These are phyloP conservation scores for Trichocomaceae sp. DNA, from an alignment of 2,329 filamentous ascomycete genomes.

Conservation along the genomic window DNA sequence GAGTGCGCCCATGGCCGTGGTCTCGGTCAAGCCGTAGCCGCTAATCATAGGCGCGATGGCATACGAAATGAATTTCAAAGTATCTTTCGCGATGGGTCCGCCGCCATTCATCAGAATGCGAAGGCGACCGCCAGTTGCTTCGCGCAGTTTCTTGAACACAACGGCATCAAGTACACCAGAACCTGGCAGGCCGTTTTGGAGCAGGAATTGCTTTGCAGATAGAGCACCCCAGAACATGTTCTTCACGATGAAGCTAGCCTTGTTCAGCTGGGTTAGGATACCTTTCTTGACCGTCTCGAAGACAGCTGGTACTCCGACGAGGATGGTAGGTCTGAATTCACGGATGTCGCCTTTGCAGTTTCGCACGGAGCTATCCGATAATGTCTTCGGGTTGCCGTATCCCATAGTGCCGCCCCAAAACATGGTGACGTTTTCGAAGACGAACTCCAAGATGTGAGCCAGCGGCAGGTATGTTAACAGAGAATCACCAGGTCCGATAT, in stretches of 20 bases:
- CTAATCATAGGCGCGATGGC: conserved; percentile 89
- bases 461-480: conserved; percentile 88
- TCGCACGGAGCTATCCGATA: conserved; percentile 76
- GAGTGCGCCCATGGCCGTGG: conserved; percentile 56
- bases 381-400: conserved; percentile 83
- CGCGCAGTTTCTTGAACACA: conserved; percentile 87
- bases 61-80: conserved; percentile 83
- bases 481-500: conserved; percentile 68
- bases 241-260: conserved; percentile 61
- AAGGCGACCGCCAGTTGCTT: conserved; percentile 79
- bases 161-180: conserved; percentile 63
- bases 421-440: conserved; percentile 84
- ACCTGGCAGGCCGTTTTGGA: conserved; percentile 47
- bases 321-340: conserved; percentile 79
- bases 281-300: conserved; percentile 99
- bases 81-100: conserved; percentile 80
- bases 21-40: conserved; percentile 94
- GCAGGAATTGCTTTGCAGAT: conserved; percentile 55
- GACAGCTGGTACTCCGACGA: conserved; percentile 91
- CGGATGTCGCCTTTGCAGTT: conserved; percentile 93
- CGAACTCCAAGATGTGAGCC: conserved; percentile 93
- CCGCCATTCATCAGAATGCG: conserved; percentile 92
- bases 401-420: conserved; percentile 89
- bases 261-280: conserved; percentile 70
- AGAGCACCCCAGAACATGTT: conserved; percentile 71